Base-by-base conservation (phyloP, 768 basidiomycete genomes). In the Amanita pallidorosea region DNA sequence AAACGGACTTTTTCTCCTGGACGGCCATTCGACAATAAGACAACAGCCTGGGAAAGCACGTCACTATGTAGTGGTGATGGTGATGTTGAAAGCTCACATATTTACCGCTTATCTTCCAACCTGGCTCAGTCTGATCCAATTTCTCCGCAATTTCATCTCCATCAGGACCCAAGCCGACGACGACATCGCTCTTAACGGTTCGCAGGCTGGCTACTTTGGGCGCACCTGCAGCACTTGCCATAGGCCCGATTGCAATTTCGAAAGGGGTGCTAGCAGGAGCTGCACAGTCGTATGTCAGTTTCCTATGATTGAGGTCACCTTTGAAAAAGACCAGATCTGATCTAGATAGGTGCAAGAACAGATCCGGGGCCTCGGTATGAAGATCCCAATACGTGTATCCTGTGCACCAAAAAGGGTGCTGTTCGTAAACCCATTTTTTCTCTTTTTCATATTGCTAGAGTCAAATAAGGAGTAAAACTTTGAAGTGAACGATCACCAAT, bases 51-150 rank as follows among this genome's bases (percentile, higher is more conserved):
- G 13, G 41, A 22, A 29, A 22, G 5, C 15, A n/a, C 5, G 18
- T 41, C 22, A 15, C 11, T 17, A 42, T 29, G 5, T 2, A 18
- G 8, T 7, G 22, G 5, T 34, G 18, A 23, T 34, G 6, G 9
- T 41, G 31, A 37, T 2, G n/a, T 53, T 2, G 51, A 6, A 41
- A 15, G 75, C 88, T 69, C 64, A 92, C 91, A 61, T 92, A 94
- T 89, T 94, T 93, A 43, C 92, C 92, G 45, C 88, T 89, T 60
- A 96, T 95, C 72, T 92, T 94, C 94, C 94, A 97, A 45, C 94
- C 94, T 15, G 86, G 81, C 61, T 96, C 91, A 23, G 77, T 74
- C 59, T 85, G 72, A 64, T 95, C 89, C n/a, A 96, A 71, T 51
- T 72, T 75, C 64, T 89, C 85, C 2, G 88, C 89, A 34, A 80